Evolutionary conservation across 2,329 filamentous ascomycete genomes (phyloP).

Genomic region (Diaporthe vexans): DNA sequence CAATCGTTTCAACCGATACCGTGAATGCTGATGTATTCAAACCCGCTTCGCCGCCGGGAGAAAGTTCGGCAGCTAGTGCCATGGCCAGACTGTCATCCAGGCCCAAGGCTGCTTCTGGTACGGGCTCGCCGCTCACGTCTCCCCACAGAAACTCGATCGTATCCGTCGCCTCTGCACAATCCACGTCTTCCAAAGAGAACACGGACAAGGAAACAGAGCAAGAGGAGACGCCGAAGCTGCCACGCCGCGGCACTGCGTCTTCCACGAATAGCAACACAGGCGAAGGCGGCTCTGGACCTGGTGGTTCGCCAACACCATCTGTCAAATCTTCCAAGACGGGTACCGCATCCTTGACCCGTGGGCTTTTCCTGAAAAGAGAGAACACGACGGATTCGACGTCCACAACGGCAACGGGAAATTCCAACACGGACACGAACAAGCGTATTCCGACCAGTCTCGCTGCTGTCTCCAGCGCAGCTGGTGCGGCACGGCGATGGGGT

Average conservation of each 20-base stretch:
- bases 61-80: conserved; percentile 70
- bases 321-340: conserved; percentile 58
- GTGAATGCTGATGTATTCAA: conserved; percentile 76
- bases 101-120: conserved; percentile 66
- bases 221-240: conserved; percentile 47
- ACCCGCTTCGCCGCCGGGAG: conserved; percentile 68
- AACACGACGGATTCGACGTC: conserved; percentile 54
- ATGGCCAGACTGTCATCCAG: conserved; percentile 79
- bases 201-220: conserved; percentile 55
- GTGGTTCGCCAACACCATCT: conserved; percentile 51
- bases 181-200: conserved; percentile 63
- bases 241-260: conserved; percentile 56
- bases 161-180: conserved; percentile 60
- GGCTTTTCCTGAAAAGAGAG: conserved; percentile 57
- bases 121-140: conserved; percentile 55
- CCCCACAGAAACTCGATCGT: conserved; percentile 54
- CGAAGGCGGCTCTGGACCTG: conserved; percentile 47
- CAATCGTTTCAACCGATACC: conserved; percentile 76
- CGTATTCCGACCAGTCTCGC: conserved; percentile 61
- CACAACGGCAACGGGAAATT: conserved; percentile 52
- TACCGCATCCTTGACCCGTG: conserved; percentile 55
- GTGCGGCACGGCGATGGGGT: conserved; percentile 71
- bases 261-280: conserved; percentile 48
- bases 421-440: conserved; percentile 53
- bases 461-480: conserved; percentile 68